phyloP scores from a whole-genome alignment of 2,329 filamentous ascomycete species.

The Pseudonectria foliicola region DNA sequence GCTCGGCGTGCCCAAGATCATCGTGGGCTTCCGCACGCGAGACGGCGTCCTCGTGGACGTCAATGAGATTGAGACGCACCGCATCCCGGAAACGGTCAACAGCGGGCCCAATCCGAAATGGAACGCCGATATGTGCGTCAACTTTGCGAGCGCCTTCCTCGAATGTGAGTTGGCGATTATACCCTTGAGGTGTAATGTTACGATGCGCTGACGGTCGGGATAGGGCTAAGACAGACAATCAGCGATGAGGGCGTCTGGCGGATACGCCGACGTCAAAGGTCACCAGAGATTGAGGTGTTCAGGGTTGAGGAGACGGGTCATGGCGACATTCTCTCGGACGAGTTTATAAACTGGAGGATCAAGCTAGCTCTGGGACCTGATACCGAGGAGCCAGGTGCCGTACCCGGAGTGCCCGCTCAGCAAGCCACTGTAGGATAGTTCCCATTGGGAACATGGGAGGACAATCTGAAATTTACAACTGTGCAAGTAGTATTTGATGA shows the following conservation, averaged over 20 bases:
- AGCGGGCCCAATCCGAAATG: slow-evolving; percentile 60
- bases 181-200: background rate
- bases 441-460: background rate
- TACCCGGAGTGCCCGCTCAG: slow-evolving; percentile 4
- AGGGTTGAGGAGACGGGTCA: slow-evolving; percentile 64
- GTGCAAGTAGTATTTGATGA: too few relatives aligned
- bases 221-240: slow-evolving; percentile 57
- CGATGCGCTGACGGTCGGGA: slow-evolving; percentile 11
- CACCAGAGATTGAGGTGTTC: slow-evolving; percentile 63
- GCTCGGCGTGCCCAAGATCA: slow-evolving; percentile 83
- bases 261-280: slow-evolving; percentile 59
- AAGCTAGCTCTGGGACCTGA: slow-evolving; percentile 37
- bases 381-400: slow-evolving; percentile 10
- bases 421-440: background rate
- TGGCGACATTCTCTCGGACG: slow-evolving; percentile 66
- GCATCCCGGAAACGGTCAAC: slow-evolving; percentile 70
- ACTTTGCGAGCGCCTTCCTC: slow-evolving; percentile 73
- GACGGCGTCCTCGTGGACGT: slow-evolving; percentile 64
- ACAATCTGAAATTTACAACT: too few relatives aligned
- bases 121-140: slow-evolving; percentile 92
- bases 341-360: slow-evolving; percentile 70
- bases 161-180: slow-evolving; percentile 51
- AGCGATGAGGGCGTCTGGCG: slow-evolving; percentile 74
- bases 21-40: slow-evolving; percentile 77
- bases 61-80: slow-evolving; percentile 72